A percentile compares a stretch with the other conserved stretches of the same genome.
These are phyloP conservation scores for Volvox reticuliferus DNA, from an alignment of 139 green algal genomes.

Conservation along the genomic window DNA sequence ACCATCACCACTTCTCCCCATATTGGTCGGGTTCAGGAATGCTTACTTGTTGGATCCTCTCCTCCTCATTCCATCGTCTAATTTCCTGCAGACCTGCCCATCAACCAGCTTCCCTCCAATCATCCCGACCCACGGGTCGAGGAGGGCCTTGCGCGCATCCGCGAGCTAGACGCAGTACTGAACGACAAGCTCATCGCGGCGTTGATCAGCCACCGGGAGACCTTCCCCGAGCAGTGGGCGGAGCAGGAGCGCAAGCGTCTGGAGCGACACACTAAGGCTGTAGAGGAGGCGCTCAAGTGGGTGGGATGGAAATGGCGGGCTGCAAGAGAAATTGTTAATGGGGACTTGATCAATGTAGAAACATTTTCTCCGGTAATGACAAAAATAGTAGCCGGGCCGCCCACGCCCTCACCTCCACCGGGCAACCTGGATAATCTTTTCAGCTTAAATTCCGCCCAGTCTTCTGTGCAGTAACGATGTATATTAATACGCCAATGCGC, in stretches of 20 bases:
- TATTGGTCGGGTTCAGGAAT: background rate
- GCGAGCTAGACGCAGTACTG: conserved; percentile 53
- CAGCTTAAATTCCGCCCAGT: no score
- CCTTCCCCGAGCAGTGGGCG: conserved; percentile 50
- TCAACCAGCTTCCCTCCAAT: conserved; percentile 46
- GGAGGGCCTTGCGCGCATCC: conserved; percentile 52
- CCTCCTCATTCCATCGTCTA: no score
- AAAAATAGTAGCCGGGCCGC: no score
- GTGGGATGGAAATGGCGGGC: background rate
- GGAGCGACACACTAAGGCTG: conserved; percentile 6
- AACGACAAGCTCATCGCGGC: conserved; percentile 49
- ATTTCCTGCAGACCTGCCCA: conserved; percentile 50
- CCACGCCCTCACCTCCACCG: no score
- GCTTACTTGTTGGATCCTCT: background rate
- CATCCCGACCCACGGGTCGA: conserved; percentile 51
- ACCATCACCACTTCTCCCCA: no score
- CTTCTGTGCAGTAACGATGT: no score
- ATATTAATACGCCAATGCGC: no score
- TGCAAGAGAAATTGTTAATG: background rate
- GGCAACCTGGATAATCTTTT: no score
- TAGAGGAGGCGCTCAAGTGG: conserved; percentile 58
- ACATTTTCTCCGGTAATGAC: no score
- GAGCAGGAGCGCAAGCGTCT: conserved; percentile 46
- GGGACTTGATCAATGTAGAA: no score
- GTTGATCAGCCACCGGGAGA: conserved; percentile 50